Conservation (phyloP, 805 yeast species). For the Candida insectorum region DNA sequence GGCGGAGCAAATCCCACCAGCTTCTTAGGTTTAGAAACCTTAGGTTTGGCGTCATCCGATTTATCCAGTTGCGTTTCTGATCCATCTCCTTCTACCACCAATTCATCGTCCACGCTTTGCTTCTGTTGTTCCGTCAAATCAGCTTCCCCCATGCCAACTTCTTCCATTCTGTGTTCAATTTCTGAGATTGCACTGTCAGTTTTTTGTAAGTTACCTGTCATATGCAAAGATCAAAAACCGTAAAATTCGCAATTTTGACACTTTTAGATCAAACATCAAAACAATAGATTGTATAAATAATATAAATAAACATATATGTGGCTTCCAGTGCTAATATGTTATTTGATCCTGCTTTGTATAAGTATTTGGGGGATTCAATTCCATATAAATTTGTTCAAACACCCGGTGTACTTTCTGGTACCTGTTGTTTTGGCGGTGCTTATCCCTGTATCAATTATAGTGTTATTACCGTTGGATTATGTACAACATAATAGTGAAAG, state of each 20-base stretch:
- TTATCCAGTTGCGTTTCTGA: no score
- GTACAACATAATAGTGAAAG: conserved; percentile 47
- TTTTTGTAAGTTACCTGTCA: no score
- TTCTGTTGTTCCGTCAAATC: no score
- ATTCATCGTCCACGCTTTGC: no score
- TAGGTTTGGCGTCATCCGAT: no score
- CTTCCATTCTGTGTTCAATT: no score
- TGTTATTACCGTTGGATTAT: conserved; percentile 72
- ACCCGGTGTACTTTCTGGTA: conserved; percentile 39
- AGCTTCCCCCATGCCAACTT: no score
- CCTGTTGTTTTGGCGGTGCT: conserved; percentile 59
- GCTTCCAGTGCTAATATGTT: conserved; percentile 24
- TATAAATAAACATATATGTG: no score
- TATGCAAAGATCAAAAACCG: background rate
- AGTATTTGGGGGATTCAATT: conserved; percentile 27
- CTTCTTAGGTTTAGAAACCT: conserved; percentile 13
- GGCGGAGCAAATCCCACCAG: conserved; percentile 42
- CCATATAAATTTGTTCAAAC: conserved; percentile 32
- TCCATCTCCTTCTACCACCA: no score
- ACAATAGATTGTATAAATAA: no score
- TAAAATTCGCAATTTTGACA: background rate
- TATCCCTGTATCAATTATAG: conserved; percentile 72
- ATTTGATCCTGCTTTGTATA: conserved; percentile 22
- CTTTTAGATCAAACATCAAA: background rate
- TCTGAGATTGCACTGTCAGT: no score